Base-by-base conservation (phyloP, 2,329 filamentous ascomycete genomes). In the Cadophora malorum region DNA sequence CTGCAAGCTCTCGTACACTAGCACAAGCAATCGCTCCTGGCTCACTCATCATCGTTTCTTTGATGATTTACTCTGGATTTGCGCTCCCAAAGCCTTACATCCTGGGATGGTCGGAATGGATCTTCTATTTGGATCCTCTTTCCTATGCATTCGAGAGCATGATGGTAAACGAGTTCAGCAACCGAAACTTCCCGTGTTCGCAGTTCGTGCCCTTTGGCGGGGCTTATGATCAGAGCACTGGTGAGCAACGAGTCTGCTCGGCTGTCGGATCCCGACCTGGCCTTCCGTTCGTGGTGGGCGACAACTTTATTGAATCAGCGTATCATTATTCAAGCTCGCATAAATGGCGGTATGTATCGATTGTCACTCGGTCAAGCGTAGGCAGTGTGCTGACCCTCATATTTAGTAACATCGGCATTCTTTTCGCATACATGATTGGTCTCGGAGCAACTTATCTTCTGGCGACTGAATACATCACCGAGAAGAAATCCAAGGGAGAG, bases 131-230 rank as follows among this genome's bases (percentile, higher is more conserved):
- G 41, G 41, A 45, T 45, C 41, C 41, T 45, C 41, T 52, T 9
- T 52, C 49, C 8, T 52, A 52, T 16, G 49, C 49, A 14, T 52
- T 52, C 49, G 49, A 52, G 49, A 52, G 49, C 49, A 52, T 52
- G 49, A 52, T 52, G 49, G 49, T 52, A 7, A 52, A 52, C 16
- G 49, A 52, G 23, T 52, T 52, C 21, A 52, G 49, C 49, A 52
- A 52, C 49, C 21, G 49, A 25, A 25, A 52, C 21, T 52, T 52
- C 49, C 21, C 49, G 21, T 52, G 49, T 25, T 23, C 49, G 8
- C 49, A 52, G 10, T 52, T 25, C 8, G 49, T 25, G 1, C 49
- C 49, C 1, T 52, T 25, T 52, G 49, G 49, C 9, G 41, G 41
- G 41, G 14, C 41, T 45, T 45, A 45, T 14, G 41, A 45, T 45